Evolutionary conservation across 148 eudicot species (phyloP), one percentile per base, ranked within the genome.

Genomic region (Chenopodium quinoa): DNA sequence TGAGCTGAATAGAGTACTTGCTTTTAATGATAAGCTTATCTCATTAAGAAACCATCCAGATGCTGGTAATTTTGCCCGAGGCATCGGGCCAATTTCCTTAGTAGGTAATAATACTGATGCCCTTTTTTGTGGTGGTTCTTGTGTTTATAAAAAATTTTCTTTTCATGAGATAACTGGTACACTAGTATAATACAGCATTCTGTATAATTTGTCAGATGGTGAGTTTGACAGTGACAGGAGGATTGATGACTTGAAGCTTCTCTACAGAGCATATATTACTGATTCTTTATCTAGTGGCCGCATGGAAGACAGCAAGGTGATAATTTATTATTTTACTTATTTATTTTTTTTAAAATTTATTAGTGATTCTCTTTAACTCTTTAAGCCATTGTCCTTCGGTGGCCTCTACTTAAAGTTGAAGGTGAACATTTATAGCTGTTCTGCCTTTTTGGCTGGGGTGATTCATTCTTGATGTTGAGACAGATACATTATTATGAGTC

Each of bases 271-370:
- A 63, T 96, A 90, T 89, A 83, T 91, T 62, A 72, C 89, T 27
- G 92, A 96, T 89, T 86, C 97, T 77, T 71, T 93, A 75, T 90
- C 99, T n/a, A 75, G 87, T 88, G 98, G 98, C 73, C 88, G 83
- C 77, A 88, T 96, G 89, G 99, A 93, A 78, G 94, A 94, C 70
- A 85, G 75, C 67, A 96, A 94, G 98, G 99, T 95, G 76, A 83
- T 63, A 29, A 14, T 23, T 62, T 67, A 46, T 58, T 72, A n/a
- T 75, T 52, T 6, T 37, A 6, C 5, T 40, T 27, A 27, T 27
- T 27, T 27, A 27, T 34, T 34, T 4, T 34, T 4, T 34, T 63
- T 22, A 14, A 54, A 47, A 58, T n/a, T 74, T 52, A 4, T 47
- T 8, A 47, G 20, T 82, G 23, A 64, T 71, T 78, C 29, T 66